Percentiles rank a stretch among this genome's conserved stretches.
Conservation (phyloP, 2,329 filamentous ascomycete species). For the Diaporthe velutina region DNA sequence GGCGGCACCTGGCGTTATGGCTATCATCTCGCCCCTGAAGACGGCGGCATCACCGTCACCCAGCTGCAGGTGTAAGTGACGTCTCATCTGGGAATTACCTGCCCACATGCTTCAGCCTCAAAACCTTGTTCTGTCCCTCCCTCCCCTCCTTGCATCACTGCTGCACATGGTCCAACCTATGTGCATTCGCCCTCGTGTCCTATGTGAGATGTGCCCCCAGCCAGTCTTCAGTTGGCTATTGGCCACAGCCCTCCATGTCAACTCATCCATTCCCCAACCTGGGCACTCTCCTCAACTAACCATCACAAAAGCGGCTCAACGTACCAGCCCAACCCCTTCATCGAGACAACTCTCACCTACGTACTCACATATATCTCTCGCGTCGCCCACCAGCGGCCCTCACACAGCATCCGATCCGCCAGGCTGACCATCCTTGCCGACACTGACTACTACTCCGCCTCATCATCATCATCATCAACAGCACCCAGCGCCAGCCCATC, state of each 20-base stretch:
- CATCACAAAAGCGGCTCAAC: conserved; percentile 54
- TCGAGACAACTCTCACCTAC: conserved; percentile 92
- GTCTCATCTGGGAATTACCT: not conserved
- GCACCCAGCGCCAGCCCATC: conserved; percentile 43
- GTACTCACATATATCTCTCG: conserved; percentile 83
- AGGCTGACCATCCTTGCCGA: conserved; percentile 91
- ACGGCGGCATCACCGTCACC: conserved; percentile 84
- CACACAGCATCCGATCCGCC: conserved; percentile 72
- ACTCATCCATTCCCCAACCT: not conserved
- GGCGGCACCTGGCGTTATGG: conserved; percentile 91
- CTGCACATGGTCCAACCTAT: not conserved
- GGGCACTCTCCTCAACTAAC: conserved; percentile 25
- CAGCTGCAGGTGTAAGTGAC: conserved; percentile 81
- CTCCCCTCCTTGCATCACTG: not conserved
- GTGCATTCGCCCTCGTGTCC: not conserved
- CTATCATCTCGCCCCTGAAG: conserved; percentile 76
- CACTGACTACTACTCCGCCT: conserved; percentile 94
- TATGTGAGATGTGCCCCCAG: conserved; percentile 8
- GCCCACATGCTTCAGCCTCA: conserved; percentile 7
- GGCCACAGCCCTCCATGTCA: not conserved
- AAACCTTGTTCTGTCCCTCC: conserved; percentile 4
- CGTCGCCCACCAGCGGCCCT: conserved; percentile 52
- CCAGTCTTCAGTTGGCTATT: not conserved
- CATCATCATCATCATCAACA: conserved; percentile 50
- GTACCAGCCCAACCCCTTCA: conserved; percentile 79